Base-by-base conservation (phyloP, 164 flowering plant species). In the Protea cynaroides region DNA sequence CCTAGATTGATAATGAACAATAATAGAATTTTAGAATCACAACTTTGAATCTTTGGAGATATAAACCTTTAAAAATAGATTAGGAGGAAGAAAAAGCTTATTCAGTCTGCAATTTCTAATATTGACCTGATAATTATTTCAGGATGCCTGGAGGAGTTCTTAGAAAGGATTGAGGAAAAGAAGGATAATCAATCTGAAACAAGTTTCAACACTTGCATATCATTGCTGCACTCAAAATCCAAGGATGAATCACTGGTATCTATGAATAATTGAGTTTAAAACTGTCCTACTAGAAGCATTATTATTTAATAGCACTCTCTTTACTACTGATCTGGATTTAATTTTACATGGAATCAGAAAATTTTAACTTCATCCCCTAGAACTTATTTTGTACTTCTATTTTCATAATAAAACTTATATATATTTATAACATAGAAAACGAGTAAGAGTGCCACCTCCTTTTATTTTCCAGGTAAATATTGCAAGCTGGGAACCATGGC, bases 401-500 rank as follows among this genome's bases (percentile, higher is more conserved):
- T n/a, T 29, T 57, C 43, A 15, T 49, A 18, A 3, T 13, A 49
- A 49, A 49, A 13, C 60, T 24, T 17, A 17, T 18, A 25, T 12
- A 21, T 25, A 29, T 8, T 24, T 8, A 25, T 25, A 59, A 8
- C 38, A 21, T n/a, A 59, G 38, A 12, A 19, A 36, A 36, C 14
- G 47, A 25, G 17, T 24, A 15, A 56, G 14, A 24, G 34, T 29
- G 7, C 21, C 17, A 56, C 37, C 17, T 52, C 15, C 3, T 18
- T 18, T 15, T 25, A 56, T 65, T 18, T 72, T 71, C 50, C 74
- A 90, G 97, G 92, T 82, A 36, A 88, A 86, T 65, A 86, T 83
- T 70, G 97, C 97, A 59, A 84, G 68, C 71, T 90, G 97, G 97
- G 97, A 90, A 65, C 94, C 92, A 55, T 88, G 97, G 92, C 95